Percentiles rank a stretch among this genome's conserved stretches.
These are phyloP conservation scores for Paraleonurus japonicus DNA, from an alignment of 257 asterid genomes.

Conservation along the genomic window DNA sequence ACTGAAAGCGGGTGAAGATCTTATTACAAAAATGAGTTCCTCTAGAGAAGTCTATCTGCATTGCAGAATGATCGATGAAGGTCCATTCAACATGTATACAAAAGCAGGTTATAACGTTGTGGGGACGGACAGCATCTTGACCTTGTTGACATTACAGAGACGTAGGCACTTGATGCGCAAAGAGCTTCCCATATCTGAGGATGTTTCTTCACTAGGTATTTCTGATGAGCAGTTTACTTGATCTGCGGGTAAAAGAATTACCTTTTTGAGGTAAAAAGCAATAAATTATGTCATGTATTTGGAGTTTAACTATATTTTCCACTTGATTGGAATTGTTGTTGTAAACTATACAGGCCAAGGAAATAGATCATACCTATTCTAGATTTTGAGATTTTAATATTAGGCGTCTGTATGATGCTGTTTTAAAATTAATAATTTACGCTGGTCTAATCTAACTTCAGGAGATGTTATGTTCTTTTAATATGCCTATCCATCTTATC, in stretches of 20 bases:
- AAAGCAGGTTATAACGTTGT: slow-evolving; percentile 74
- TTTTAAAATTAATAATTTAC: slow-evolving; percentile 13
- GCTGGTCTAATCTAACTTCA: slow-evolving; percentile 19
- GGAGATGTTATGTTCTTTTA: slow-evolving; percentile 8
- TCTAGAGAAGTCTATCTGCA: slow-evolving; percentile 77
- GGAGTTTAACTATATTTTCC: slow-evolving; percentile 2
- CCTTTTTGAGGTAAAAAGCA: slow-evolving; percentile 39
- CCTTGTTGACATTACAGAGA: slow-evolving; percentile 75
- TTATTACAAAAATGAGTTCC: slow-evolving; percentile 69
- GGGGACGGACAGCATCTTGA: slow-evolving; percentile 76
- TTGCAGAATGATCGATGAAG: slow-evolving; percentile 85
- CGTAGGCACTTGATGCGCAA: slow-evolving; percentile 92
- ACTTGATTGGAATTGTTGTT: slow-evolving; percentile 24
- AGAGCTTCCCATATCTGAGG: slow-evolving; percentile 49
- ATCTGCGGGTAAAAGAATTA: slow-evolving; percentile 25
- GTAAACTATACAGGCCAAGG: slow-evolving; percentile 33
- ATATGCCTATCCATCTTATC: background rate
- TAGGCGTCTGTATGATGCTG: background rate
- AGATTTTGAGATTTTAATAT: background rate
- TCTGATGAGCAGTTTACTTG: slow-evolving; percentile 36
- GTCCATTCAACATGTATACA: slow-evolving; percentile 77
- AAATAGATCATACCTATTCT: slow-evolving; percentile 18
- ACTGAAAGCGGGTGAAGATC: slow-evolving; percentile 82
- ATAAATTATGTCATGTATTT: slow-evolving; percentile 10
- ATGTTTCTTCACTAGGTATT: slow-evolving; percentile 36